Evolutionary conservation across 257 asterid genomes (phyloP), one percentile per base, ranked within the genome.

Genomic region (Rehmannia glutinosa): DNA sequence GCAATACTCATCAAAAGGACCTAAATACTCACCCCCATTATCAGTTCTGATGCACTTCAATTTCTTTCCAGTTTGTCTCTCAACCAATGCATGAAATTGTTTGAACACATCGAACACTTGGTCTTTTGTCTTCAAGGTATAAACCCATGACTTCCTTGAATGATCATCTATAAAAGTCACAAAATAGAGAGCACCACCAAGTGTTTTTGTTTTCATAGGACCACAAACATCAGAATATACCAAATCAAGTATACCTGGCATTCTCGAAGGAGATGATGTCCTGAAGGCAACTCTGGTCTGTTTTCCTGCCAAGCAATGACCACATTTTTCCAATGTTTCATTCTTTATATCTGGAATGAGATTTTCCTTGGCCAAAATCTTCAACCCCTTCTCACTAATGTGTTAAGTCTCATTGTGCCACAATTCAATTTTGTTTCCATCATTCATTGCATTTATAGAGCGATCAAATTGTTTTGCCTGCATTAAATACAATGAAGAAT

Each of bases 201-300:
- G 12, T 23, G 36, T 33, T 15, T 8, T 66, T 15, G n/a, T n/a
- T n/a, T n/a, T n/a, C n/a, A n/a, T n/a, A n/a, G n/a, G n/a, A n/a
- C n/a, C n/a, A n/a, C n/a, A 49, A 51, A 51, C 17, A 51, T 52
- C 35, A 52, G 35, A 52, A 52, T 52, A 24, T 23, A 52, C 15
- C 11, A 52, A 12, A 10, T 52, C 35, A 4, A 52, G 35, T 23
- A 24, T 10, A 52, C 19, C 59, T 24, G 38, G 23, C 1, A 8
- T 10, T 66, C 45, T 52, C 1, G 13, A 25, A 19, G 41, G 8
- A 11, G 38, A 15, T 5, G 8, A 4, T 3, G 1, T 27, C 24
- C n/a, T 11, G 64, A 66, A 66, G 36, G 63, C 47, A 36, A 52
- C 60, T 69, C 74, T 46, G 15, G 43, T 19, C 12, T 70, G 51